These are phyloP conservation scores for Mortierella sp. DNA, from an alignment of 371 early-diverging fungal genomes.

Conservation along the genomic window DNA sequence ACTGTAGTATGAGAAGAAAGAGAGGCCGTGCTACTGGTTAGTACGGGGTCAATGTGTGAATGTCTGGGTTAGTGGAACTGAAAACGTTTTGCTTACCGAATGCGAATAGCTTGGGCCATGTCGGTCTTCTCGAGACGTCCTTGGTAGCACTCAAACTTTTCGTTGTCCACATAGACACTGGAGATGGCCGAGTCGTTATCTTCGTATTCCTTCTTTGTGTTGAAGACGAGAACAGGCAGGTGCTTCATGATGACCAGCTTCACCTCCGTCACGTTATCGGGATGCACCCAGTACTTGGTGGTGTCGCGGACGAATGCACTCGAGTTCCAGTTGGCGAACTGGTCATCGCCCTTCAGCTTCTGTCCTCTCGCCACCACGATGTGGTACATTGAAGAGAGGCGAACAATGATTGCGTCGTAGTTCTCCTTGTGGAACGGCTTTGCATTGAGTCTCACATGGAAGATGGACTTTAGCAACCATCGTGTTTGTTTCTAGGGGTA, in stretches of 20 bases:
- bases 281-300: constrained; percentile 99
- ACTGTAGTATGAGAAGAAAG: constrained; percentile 9
- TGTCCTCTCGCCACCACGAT: constrained; percentile 87
- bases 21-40: too few species aligned
- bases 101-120: constrained; percentile 93
- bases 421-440: constrained; percentile 93
- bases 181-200: constrained; percentile 92
- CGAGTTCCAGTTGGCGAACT: constrained; percentile 44
- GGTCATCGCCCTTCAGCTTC: constrained; percentile 64
- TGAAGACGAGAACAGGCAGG: constrained; percentile 97
- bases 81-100: constrained; percentile 75
- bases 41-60: too few species aligned
- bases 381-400: constrained; percentile 92
- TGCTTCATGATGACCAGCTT: constrained; percentile 94
- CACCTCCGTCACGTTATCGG: constrained; percentile 98
- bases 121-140: constrained; percentile 95
- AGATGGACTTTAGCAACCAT: constrained; percentile 88
- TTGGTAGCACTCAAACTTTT: constrained; percentile 91
- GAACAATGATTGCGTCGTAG: constrained; percentile 90
- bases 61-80: too few species aligned
- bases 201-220: constrained; percentile 79
- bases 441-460: constrained; percentile 86
- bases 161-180: constrained; percentile 98
- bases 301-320: constrained; percentile 85
- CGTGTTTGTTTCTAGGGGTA: constrained; percentile 81